Evolutionary conservation across 768 basidiomycete species (phyloP).

Genomic region (Auricularia sp.): DNA sequence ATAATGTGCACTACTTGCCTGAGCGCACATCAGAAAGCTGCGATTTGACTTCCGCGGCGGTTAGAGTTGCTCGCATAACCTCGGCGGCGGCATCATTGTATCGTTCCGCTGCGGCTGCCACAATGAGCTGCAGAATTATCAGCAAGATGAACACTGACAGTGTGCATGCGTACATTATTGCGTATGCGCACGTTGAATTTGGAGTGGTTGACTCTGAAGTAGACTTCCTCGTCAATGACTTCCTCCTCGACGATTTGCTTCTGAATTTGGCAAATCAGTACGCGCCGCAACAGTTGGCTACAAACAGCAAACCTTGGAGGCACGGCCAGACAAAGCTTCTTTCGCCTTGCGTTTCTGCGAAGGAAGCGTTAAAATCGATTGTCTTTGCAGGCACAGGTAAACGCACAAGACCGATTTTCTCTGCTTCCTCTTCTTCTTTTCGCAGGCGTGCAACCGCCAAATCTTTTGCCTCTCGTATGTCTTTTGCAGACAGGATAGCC

Average conservation of each 20-base stretch:
- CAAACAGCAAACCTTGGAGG: conserved; percentile 39
- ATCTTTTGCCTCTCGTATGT: conserved; percentile 64
- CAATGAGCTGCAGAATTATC: conserved; percentile 51
- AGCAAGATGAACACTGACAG: conserved; percentile 6
- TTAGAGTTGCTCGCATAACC: conserved; percentile 63
- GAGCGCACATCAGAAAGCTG: conserved; percentile 53
- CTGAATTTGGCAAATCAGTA: conserved; percentile 22
- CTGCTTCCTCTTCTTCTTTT: conserved; percentile 64
- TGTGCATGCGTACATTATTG: conserved; percentile 50
- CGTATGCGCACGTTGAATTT: conserved; percentile 81
- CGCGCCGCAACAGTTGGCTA: background rate
- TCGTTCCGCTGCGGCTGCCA: conserved; percentile 63
- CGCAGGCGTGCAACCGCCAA: conserved; percentile 51
- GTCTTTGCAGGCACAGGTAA: background rate
- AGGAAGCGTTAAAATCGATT: background rate
- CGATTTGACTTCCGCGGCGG: conserved; percentile 58
- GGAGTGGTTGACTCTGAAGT: conserved; percentile 83
- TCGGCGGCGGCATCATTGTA: conserved; percentile 67
- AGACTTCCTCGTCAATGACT: conserved; percentile 61
- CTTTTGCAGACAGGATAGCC: conserved; percentile 74
- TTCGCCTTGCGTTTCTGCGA: conserved; percentile 15
- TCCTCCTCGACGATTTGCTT: conserved; percentile 43
- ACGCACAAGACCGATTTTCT: conserved; percentile 63
- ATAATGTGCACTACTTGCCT: conserved; percentile 29
- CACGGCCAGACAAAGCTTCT: conserved; percentile 20